Base-by-base conservation (phyloP, 192 early-diverging fungal species). In the Geosiphon pyriformis region DNA sequence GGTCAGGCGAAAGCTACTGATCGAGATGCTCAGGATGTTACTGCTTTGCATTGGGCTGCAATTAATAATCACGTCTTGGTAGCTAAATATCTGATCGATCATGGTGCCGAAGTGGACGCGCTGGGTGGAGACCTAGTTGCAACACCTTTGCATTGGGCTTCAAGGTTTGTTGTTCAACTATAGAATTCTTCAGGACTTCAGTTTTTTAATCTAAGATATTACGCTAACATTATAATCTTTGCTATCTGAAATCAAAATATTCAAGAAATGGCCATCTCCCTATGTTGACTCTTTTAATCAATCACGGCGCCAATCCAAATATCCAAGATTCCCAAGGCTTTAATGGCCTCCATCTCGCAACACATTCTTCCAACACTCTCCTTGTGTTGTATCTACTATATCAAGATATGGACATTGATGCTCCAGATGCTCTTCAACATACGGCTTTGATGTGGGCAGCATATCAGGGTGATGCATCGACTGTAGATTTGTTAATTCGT, bases 391-490 rank as follows among this genome's bases (percentile, higher is more conserved):
- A 87, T 68, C 59, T 97, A 29, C 74, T 92, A 7, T 78, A 83
- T 61, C 74, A 82, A 4, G 72, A 84, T 1, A 82, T 89, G 69
- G 87, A 87, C 55, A 80, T 92, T 3, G 90, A 98, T 69, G 56
- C 72, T 0, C 71, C 76, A 3, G 96, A 98, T 64, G 74, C 78
- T 2, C 79, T 91, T 55, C 88, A 88, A 29, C 85, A 92, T 32
- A 98, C 96, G 12, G 80, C 91, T 50, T 78, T 98, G 26, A 96
- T 96, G 92, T 98, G 96, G 96, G 87, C 91, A 1, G 88, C 90
- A 0, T 98, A 95, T 71, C 89, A 93, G 72, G 89, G 88, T 1
- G 90, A 92, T 72, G 80, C 85, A 31, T 64, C 84, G 25, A 82
- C 85, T 29, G 78, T 92, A 8, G 81, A 87, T 53, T 76, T 90